Evolutionary conservation across 2,329 filamentous ascomycete species (phyloP).

Genomic region (Zymoseptoria pseudotritici): DNA sequence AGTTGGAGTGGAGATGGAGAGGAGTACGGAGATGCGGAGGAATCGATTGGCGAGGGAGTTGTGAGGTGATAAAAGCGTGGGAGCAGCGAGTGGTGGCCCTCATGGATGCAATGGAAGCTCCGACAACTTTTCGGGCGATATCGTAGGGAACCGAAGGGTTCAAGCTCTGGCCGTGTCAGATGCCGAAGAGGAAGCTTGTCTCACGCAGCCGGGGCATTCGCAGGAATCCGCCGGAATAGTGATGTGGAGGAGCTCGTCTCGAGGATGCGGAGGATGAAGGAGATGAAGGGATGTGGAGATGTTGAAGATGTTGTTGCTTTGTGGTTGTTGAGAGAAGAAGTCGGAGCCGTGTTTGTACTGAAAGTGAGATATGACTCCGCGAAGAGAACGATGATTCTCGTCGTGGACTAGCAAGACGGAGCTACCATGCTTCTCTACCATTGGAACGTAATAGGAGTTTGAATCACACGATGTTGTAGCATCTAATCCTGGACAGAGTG

Average conservation of each 20-base stretch:
- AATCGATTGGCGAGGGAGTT: not conserved
- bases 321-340: not conserved
- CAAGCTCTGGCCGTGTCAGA: not conserved
- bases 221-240: not conserved
- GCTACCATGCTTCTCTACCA: not conserved
- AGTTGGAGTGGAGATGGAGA: not conserved
- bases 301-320: not conserved
- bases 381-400: not conserved
- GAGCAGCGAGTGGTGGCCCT: not conserved
- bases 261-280: not conserved
- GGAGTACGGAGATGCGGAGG: not conserved
- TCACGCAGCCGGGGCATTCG: not conserved
- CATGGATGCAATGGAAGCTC: not conserved
- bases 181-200: not conserved
- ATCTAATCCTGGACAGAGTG: not conserved
- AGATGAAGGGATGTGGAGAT: not conserved
- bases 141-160: not conserved
- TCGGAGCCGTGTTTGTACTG: no score
- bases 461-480: not conserved
- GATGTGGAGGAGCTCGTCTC: not conserved
- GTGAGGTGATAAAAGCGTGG: not conserved
- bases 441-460: not conserved
- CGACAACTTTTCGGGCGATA: not conserved
- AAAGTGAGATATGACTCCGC: not conserved
- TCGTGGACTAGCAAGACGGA: not conserved